These are phyloP conservation scores for Daldinia loculata DNA, from an alignment of 495 filamentous ascomycete genomes.

Conservation along the genomic window DNA sequence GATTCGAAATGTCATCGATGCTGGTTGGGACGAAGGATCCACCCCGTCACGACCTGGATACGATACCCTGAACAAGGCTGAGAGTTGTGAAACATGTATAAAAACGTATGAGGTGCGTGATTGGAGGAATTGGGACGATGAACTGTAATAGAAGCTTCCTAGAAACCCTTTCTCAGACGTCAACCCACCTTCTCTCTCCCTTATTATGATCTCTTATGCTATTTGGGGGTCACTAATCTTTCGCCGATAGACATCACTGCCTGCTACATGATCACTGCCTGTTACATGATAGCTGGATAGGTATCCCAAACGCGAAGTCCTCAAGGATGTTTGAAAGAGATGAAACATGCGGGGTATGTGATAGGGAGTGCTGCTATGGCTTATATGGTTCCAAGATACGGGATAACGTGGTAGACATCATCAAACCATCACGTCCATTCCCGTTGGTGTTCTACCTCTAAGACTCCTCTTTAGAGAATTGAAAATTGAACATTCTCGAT, in stretches of 20 bases:
- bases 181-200: slow-evolving; percentile 2
- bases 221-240: background rate
- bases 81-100: slow-evolving; percentile 30
- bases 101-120: slow-evolving; percentile 8
- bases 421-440: slow-evolving; percentile 1
- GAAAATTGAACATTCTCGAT: slow-evolving; percentile 27
- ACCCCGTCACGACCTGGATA: slow-evolving; percentile 9
- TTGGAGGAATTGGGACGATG: slow-evolving; percentile 14
- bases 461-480: slow-evolving; percentile 2
- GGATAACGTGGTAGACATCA: slow-evolving; percentile 10
- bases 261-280: background rate
- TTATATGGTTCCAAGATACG: slow-evolving; percentile 1
- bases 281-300: background rate
- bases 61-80: slow-evolving; percentile 30
- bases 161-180: slow-evolving; percentile 38
- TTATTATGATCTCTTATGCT: background rate
- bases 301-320: slow-evolving; percentile 3
- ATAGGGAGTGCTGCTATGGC: slow-evolving; percentile 15
- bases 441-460: background rate
- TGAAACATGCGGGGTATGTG: slow-evolving; percentile 44
- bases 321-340: slow-evolving; percentile 11
- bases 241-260: background rate
- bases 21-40: slow-evolving; percentile 31
- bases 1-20: slow-evolving; percentile 15
- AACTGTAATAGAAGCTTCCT: slow-evolving; percentile 32